These are phyloP conservation scores for Panellus pusillus DNA, from an alignment of 768 basidiomycete genomes.

Conservation along the genomic window DNA sequence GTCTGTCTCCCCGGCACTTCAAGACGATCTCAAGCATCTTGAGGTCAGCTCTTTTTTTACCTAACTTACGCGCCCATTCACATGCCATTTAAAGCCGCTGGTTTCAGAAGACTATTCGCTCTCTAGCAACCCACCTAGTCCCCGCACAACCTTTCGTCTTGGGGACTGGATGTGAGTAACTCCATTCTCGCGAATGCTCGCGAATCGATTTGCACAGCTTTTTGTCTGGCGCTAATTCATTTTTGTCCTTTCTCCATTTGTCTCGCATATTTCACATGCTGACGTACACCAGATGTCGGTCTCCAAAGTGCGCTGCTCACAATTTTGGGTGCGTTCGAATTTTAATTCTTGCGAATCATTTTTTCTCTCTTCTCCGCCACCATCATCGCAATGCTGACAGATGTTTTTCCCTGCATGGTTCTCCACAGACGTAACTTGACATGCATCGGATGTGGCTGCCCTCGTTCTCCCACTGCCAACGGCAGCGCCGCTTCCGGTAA, in stretches of 20 bases:
- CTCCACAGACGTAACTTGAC: slow-evolving; percentile 68
- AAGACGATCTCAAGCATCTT: slow-evolving; percentile 55
- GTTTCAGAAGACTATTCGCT: slow-evolving; percentile 48
- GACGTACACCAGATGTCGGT: slow-evolving; percentile 54
- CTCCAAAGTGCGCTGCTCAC: slow-evolving; percentile 72
- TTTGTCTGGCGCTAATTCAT: slow-evolving; percentile 16
- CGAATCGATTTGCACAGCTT: slow-evolving; percentile 24
- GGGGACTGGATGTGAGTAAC: slow-evolving; percentile 77
- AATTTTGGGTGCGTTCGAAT: slow-evolving; percentile 74
- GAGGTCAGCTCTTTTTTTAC: slow-evolving; percentile 7
- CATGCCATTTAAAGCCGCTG: slow-evolving; percentile 25
- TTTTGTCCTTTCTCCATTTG: slow-evolving; percentile 16
- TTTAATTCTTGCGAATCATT: slow-evolving; percentile 16
- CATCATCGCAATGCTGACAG: slow-evolving; percentile 39
- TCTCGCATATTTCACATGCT: slow-evolving; percentile 21
- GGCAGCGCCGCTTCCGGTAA: slow-evolving; percentile 25
- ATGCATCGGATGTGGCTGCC: slow-evolving; percentile 77
- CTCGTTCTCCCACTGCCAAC: slow-evolving; percentile 38
- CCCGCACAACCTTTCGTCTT: slow-evolving; percentile 60
- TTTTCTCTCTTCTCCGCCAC: slow-evolving; percentile 14
- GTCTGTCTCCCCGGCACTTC: slow-evolving; percentile 56
- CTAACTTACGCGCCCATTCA: slow-evolving; percentile 13
- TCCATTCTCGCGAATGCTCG: slow-evolving; percentile 12
- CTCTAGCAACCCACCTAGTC: slow-evolving; percentile 72
- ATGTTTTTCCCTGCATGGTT: slow-evolving; percentile 49